Percentiles rank a stretch among this genome's conserved stretches.
Evolutionary conservation across 495 filamentous ascomycete species (phyloP).

Genomic region (Talaromyces liani): DNA sequence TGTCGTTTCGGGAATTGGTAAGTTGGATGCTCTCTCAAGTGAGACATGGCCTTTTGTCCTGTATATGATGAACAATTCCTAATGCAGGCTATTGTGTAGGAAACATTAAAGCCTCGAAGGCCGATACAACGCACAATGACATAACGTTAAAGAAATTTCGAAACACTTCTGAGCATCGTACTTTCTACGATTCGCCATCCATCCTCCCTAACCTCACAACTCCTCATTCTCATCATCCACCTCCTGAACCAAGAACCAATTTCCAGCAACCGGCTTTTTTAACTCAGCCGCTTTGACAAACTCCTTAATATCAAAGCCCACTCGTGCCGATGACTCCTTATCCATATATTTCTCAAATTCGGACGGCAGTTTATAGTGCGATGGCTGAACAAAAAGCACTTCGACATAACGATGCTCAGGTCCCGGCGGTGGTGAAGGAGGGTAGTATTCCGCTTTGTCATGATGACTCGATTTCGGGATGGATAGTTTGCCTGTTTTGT

Average conservation of each 20-base stretch:
- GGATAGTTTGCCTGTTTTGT: not conserved
- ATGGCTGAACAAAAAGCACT: not conserved
- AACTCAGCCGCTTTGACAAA: slow-evolving; percentile 1
- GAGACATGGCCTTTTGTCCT: too few relatives aligned
- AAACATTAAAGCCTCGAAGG: not conserved
- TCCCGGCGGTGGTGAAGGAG: slow-evolving; percentile 7
- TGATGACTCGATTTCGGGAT: not conserved
- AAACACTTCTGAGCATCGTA: not conserved
- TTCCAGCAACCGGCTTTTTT: slow-evolving; percentile 2
- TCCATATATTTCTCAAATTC: not conserved
- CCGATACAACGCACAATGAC: not conserved
- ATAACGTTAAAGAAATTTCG: not conserved
- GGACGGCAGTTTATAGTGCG: not conserved
- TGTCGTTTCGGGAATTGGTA: not conserved
- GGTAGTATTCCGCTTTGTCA: not conserved
- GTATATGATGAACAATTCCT: too few relatives aligned
- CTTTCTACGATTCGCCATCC: not conserved
- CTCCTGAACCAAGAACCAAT: slow-evolving; percentile 5
- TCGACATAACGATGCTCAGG: slow-evolving; percentile 5
- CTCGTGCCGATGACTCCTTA: not conserved
- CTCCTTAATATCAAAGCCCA: slow-evolving; percentile 1
- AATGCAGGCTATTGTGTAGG: not conserved
- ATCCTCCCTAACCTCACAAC: not conserved
- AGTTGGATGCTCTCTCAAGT: not conserved
- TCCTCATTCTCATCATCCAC: not conserved